A percentile compares a stretch with the other conserved stretches of the same genome.
Evolutionary conservation across 441 rosid genomes (phyloP).

Genomic region (Adansonia madagascariensis): DNA sequence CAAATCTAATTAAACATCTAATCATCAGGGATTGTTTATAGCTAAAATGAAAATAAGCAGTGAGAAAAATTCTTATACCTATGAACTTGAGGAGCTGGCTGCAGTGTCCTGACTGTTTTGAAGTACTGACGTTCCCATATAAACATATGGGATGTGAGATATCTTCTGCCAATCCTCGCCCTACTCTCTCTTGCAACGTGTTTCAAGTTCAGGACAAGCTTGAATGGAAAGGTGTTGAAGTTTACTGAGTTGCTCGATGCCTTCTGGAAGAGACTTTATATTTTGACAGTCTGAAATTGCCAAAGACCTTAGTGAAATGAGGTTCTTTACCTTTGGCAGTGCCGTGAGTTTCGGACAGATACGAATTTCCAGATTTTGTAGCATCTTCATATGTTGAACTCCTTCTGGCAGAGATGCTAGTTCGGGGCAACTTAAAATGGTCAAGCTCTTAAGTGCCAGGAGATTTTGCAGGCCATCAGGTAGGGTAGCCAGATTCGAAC

Average conservation of each 20-base stretch:
- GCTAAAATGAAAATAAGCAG: background rate
- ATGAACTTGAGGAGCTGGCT: constrained; percentile 10
- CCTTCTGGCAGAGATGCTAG: constrained; percentile 34
- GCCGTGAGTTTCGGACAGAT: constrained; percentile 21
- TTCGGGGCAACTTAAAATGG: constrained; percentile 29
- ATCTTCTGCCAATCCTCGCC: constrained; percentile 34
- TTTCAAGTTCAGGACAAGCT: constrained; percentile 33
- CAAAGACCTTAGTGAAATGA: constrained; percentile 27
- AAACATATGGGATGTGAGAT: constrained; percentile 18
- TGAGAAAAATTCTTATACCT: constrained; percentile 7
- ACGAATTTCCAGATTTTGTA: constrained; percentile 29
- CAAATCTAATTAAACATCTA: background rate
- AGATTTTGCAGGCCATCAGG: constrained; percentile 28
- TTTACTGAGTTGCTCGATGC: constrained; percentile 17
- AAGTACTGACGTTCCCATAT: constrained; percentile 23
- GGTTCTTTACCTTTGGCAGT: constrained; percentile 20
- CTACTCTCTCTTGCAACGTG: constrained; percentile 1
- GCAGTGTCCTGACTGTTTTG: background rate
- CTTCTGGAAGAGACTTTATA: constrained; percentile 24
- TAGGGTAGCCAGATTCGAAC: constrained; percentile 31
- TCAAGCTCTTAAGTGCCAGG: constrained; percentile 16
- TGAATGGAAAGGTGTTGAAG: constrained; percentile 37
- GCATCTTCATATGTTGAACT: constrained; percentile 27
- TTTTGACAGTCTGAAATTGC: constrained; percentile 23
- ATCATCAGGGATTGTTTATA: background rate